Base-by-base conservation (phyloP, 345 rosid species). In the Euclidium syriacum region DNA sequence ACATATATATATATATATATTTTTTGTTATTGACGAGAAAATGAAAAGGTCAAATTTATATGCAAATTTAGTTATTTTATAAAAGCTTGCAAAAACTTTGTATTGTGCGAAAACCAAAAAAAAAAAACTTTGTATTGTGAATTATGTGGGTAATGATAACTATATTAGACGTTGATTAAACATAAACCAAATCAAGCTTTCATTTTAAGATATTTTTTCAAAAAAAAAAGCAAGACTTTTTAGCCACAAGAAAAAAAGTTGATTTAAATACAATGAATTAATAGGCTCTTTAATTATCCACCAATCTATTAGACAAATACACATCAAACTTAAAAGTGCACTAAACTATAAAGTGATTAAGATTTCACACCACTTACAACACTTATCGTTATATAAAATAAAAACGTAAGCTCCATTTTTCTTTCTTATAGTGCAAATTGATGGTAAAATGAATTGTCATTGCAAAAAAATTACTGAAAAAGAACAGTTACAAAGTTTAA, bases 301-400 rank as follows among this genome's bases (percentile, higher is more conserved):
- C 36, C 52, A 30, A 67, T 58, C 36, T 69, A 69, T 46, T 44
- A 36, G 35, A 62, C 51, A 70, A 69, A 70, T 60, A 50, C 20
- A 67, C 65, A 60, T 60, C 67, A 68, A 68, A 18, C n/a, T 12
- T 61, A 61, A 35, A 52, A 52, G 56, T 60, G 17, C 46, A 48
- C 10, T 16, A 17, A 24, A 12, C 5, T 20, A 2, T 29, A 70
- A 70, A 70, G 74, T 70, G 68, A 69, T 61, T 62, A 70, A 62
- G 57, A 70, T 61, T 70, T 70, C 11, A 53, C 33, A 70, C 63
- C 68, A 69, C 73, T 69, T 43, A 18, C 33, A 52, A 59, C 12
- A 35, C 56, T 44, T 54, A 53, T 43, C 42, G n/a, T 61, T 51
- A 61, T 24, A 52, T 7, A 24, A 33, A 59, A 51, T 24, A 51